A percentile compares a stretch with the other conserved stretches of the same genome.
phyloP scores from a whole-genome alignment of 192 early-diverging fungal species.

The Coemansia aciculifera region DNA sequence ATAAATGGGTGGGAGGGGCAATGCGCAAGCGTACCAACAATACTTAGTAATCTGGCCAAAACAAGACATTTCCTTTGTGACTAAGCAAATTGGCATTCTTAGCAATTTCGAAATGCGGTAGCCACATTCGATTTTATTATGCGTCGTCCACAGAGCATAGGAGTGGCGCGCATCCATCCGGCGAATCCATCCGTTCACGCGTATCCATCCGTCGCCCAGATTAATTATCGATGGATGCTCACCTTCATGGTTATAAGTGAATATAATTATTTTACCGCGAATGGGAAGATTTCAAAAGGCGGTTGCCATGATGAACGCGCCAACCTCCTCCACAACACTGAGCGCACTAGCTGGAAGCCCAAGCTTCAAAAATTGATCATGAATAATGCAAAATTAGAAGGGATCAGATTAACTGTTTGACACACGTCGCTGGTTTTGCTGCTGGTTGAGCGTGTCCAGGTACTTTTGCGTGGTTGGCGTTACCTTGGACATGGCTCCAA shows the following conservation, averaged over 20 bases:
- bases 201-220: constrained; percentile 15
- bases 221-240: constrained; percentile 26
- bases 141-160: not conserved
- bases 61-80: not conserved
- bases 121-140: not conserved
- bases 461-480: constrained; percentile 55
- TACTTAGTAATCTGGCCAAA: not conserved
- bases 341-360: not conserved
- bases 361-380: not conserved
- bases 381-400: not conserved
- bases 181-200: constrained; percentile 35
- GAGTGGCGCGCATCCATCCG: not conserved
- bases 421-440: not conserved
- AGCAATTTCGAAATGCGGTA: not conserved
- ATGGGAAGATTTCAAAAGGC: constrained; percentile 12
- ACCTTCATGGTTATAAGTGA: constrained; percentile 47
- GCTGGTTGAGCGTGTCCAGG: constrained; percentile 33
- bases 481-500: constrained; percentile 20
- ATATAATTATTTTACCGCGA: constrained; percentile 31
- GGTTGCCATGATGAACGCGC: not conserved
- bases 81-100: not conserved
- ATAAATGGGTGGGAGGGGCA: not conserved
- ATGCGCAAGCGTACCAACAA: not conserved
- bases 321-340: not conserved
- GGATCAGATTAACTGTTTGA: not conserved